phyloP scores from a whole-genome alignment of 306 rosid genomes.

The Astragalus glycyphyllos region DNA sequence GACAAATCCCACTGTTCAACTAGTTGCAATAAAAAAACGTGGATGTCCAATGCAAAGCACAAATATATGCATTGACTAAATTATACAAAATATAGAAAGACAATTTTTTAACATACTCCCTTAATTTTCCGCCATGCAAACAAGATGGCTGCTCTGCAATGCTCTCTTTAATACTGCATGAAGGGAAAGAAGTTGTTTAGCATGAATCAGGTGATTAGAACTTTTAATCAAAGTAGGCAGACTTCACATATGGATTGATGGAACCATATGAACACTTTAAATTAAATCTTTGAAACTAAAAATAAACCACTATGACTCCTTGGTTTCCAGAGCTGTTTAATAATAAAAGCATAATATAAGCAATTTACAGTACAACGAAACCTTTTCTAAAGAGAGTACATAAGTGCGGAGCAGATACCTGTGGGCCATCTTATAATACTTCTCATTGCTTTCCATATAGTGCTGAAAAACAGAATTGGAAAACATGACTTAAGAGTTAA shows the following conservation, averaged over 20 bases:
- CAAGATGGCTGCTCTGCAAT: constrained; percentile 84
- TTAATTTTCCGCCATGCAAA: constrained; percentile 83
- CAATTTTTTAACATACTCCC: constrained; percentile 76
- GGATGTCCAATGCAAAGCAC: constrained; percentile 32
- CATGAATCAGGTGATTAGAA: constrained; percentile 16
- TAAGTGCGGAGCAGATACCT: constrained; percentile 60
- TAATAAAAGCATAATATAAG: constrained; percentile 11
- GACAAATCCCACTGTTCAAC: neutral
- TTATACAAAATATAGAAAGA: constrained; percentile 28
- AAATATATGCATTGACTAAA: constrained; percentile 1
- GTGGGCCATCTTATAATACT: constrained; percentile 99
- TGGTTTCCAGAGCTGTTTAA: neutral
- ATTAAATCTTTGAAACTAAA: constrained; percentile 8
- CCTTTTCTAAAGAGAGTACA: constrained; percentile 23
- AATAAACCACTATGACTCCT: constrained; percentile 23
- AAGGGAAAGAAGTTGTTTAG: constrained; percentile 27
- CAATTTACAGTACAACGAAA: constrained; percentile 35
- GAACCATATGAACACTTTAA: constrained; percentile 34
- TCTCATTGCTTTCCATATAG: constrained; percentile 98
- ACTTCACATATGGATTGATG: constrained; percentile 21
- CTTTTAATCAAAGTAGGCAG: constrained; percentile 6
- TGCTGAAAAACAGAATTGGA: constrained; percentile 69
- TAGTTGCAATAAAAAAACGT: constrained; percentile 29
- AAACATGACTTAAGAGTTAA: constrained; percentile 39
- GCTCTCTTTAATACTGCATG: constrained; percentile 91